Percentiles rank a stretch among this genome's conserved stretches.
Conservation (phyloP, 1,284 basidiomycete genomes). For the Rhodotorula glutinis region DNA sequence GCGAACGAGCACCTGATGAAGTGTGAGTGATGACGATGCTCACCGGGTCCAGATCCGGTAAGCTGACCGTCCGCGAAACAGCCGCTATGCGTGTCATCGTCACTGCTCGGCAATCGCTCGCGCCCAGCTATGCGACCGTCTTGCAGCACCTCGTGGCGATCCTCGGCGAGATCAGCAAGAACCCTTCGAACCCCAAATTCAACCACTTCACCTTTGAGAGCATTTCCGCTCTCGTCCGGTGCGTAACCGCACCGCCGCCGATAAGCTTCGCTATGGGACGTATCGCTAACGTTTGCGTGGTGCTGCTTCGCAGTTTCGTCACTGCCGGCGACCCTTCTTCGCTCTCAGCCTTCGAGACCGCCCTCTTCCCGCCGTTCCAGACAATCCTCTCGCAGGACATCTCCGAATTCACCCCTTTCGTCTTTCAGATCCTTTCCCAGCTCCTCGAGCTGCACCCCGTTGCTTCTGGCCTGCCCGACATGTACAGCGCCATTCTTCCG, state of each 20-base stretch:
- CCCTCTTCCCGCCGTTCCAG: conserved; percentile 77
- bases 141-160: conserved; percentile 75
- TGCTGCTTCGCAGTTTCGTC: conserved; percentile 63
- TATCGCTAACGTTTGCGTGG: conserved; percentile 47
- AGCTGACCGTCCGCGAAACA: conserved; percentile 44
- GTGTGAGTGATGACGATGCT: conserved; percentile 57
- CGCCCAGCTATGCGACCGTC: conserved; percentile 64
- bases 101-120: conserved; percentile 75
- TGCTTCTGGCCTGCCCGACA: conserved; percentile 59
- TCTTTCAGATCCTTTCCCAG: conserved; percentile 94
- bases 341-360: conserved; percentile 71
- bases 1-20: conserved; percentile 99
- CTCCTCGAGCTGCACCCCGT: conserved; percentile 78
- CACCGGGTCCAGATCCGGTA: neutral
- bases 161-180: conserved; percentile 82
- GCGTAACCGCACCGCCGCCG: conserved; percentile 69
- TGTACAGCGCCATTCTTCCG: conserved; percentile 75
- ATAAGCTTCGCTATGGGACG: conserved; percentile 29
- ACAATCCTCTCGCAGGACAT: conserved; percentile 87
- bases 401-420: conserved; percentile 94
- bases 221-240: conserved; percentile 84
- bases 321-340: conserved; percentile 66
- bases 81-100: conserved; percentile 91
- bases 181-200: conserved; percentile 95
- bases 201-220: conserved; percentile 97